Evolutionary conservation across 495 filamentous ascomycete species (phyloP).

Genomic region (Aspergillus biplanus): DNA sequence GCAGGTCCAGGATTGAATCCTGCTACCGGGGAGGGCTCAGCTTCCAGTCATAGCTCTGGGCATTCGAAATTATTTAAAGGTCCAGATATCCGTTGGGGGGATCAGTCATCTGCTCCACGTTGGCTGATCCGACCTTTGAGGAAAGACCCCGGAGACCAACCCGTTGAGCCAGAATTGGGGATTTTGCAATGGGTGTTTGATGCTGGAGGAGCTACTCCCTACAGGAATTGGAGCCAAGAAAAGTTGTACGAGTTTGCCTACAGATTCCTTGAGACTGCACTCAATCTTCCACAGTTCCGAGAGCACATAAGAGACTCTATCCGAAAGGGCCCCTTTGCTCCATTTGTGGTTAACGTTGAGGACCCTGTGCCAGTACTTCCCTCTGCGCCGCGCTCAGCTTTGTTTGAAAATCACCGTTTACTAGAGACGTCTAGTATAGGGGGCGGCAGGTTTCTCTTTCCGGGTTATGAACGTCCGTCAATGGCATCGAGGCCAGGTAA

Average conservation of each 20-base stretch:
- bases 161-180: neutral
- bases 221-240: slow-evolving; percentile 13
- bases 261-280: slow-evolving; percentile 22
- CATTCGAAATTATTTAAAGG: neutral
- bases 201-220: slow-evolving; percentile 18
- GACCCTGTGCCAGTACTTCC: slow-evolving; percentile 30
- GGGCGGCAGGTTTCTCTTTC: neutral
- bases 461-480: slow-evolving; percentile 20
- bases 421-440: slow-evolving; percentile 5
- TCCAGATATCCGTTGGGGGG: neutral
- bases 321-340: slow-evolving; percentile 4
- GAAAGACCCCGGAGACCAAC: neutral
- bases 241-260: slow-evolving; percentile 27
- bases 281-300: slow-evolving; percentile 19
- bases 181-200: slow-evolving; percentile 34
- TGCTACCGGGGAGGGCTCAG: too few species aligned
- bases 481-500: slow-evolving; percentile 15
- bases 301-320: slow-evolving; percentile 21
- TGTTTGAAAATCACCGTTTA: neutral
- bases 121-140: slow-evolving; percentile 12
- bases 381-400: slow-evolving; percentile 8
- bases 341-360: slow-evolving; percentile 20
- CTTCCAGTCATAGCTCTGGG: too few species aligned
- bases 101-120: slow-evolving; percentile 9
- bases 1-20: too few species aligned